Conservation (phyloP, 1,139 yeast species). For the Meyerozyma smithsonii region DNA sequence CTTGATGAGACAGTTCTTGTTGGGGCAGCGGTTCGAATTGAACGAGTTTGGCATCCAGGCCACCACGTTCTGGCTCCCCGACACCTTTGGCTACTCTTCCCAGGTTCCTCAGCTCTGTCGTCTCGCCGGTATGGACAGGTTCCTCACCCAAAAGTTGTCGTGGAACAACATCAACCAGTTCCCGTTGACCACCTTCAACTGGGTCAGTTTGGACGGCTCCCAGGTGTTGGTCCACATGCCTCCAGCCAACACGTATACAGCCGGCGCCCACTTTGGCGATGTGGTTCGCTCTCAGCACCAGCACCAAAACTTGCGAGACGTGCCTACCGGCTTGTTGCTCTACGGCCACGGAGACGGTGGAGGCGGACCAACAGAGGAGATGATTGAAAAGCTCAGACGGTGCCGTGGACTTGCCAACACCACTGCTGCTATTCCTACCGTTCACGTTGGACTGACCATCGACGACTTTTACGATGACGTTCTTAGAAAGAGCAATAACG, state of each 20-base stretch:
- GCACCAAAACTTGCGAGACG: conserved; percentile 78
- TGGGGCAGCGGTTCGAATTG: conserved; percentile 83
- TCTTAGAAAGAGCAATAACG: conserved; percentile 58
- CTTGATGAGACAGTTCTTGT: conserved; percentile 76
- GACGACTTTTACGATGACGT: conserved; percentile 74
- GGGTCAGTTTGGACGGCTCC: conserved; percentile 93
- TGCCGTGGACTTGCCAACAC: conserved; percentile 84
- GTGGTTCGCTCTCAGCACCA: conserved; percentile 73
- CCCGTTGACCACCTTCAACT: conserved; percentile 87
- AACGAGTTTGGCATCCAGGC: conserved; percentile 74
- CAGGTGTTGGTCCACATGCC: conserved; percentile 97
- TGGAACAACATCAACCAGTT: conserved; percentile 93
- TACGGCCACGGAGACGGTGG: conserved; percentile 98
- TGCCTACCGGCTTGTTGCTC: conserved; percentile 73
- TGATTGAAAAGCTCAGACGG: conserved; percentile 87
- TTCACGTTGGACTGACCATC: conserved; percentile 70
- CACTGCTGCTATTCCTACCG: conserved; percentile 76
- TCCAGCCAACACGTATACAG: conserved; percentile 93
- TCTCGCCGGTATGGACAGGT: conserved; percentile 73
- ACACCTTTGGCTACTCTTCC: conserved; percentile 93
- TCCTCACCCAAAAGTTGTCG: conserved; percentile 87
- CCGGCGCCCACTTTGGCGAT: conserved; percentile 89
- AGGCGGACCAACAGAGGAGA: conserved; percentile 93
- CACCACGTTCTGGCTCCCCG: conserved; percentile 89
- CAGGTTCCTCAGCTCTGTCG: conserved; percentile 93